Conservation (phyloP, 1,284 basidiomycete genomes). For the Tilletia indica region DNA sequence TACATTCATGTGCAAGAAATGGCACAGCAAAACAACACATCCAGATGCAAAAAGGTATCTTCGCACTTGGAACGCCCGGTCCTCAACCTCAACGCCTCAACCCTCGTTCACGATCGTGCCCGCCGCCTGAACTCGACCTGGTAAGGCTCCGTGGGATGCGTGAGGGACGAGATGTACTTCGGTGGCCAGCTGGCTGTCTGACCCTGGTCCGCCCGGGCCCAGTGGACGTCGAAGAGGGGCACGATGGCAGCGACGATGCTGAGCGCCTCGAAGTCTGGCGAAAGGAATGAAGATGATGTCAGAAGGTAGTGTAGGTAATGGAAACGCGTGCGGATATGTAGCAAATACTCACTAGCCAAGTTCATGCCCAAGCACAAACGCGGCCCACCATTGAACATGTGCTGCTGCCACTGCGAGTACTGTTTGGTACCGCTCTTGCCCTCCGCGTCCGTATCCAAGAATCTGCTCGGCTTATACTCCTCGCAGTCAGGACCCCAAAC, state of each 20-base stretch:
- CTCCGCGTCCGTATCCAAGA: constrained; percentile 29
- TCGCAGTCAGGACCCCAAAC: constrained; percentile 43
- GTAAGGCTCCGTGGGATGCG: constrained; percentile 34
- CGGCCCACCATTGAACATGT: constrained; percentile 37
- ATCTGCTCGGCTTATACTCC: constrained; percentile 42
- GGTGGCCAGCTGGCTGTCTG: constrained; percentile 39
- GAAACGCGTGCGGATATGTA: neutral
- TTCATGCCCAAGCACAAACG: constrained; percentile 47
- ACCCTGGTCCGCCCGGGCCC: constrained; percentile 38
- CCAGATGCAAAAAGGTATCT: too few relatives aligned
- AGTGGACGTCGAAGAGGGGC: constrained; percentile 34
- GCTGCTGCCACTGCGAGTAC: constrained; percentile 42
- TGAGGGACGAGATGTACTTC: constrained; percentile 35
- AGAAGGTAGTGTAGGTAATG: neutral
- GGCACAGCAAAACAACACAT: too few relatives aligned
- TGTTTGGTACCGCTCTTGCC: constrained; percentile 25
- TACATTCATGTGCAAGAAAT: too few relatives aligned
- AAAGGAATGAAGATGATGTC: too few relatives aligned
- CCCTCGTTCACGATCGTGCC: too few relatives aligned
- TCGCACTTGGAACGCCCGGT: too few relatives aligned
- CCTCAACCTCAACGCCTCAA: too few relatives aligned
- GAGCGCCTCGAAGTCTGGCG: constrained; percentile 28
- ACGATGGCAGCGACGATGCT: constrained; percentile 25
- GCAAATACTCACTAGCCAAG: constrained; percentile 29
- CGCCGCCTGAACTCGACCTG: constrained; percentile 9